A percentile compares a stretch with the other conserved stretches of the same genome.
phyloP scores from a whole-genome alignment of 805 yeast genomes.

The Alloascoidea africana region DNA sequence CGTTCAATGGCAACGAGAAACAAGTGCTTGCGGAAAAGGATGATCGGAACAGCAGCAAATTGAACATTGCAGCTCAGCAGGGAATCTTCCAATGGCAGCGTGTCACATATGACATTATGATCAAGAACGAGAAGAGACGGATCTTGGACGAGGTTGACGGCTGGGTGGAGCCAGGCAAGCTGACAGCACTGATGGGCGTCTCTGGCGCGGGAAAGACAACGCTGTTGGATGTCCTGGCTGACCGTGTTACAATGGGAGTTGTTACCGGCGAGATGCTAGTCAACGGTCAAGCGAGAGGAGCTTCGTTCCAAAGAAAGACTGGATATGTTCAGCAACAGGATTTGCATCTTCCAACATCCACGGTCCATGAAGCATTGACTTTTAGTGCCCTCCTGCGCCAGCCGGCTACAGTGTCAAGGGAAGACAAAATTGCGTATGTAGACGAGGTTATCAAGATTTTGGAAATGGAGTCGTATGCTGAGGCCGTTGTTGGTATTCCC shows the following conservation, averaged over 20 bases:
- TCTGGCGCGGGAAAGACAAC: constrained; percentile 80
- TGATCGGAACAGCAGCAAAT: not conserved
- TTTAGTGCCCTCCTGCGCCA: constrained; percentile 60
- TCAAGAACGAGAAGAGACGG: constrained; percentile 42
- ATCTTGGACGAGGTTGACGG: constrained; percentile 58
- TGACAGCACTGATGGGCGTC: constrained; percentile 67
- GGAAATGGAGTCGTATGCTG: constrained; percentile 51
- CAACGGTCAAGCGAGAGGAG: constrained; percentile 43
- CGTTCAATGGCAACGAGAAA: not conserved
- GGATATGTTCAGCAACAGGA: constrained; percentile 74
- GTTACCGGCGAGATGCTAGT: constrained; percentile 55
- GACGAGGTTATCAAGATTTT: constrained; percentile 47
- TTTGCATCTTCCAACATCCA: constrained; percentile 46
- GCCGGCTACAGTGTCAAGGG: constrained; percentile 31
- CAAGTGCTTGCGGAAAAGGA: constrained; percentile 14
- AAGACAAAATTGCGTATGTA: constrained; percentile 50
- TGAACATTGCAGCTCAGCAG: too few species aligned
- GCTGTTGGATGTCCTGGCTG: constrained; percentile 52
- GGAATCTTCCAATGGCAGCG: constrained; percentile 69
- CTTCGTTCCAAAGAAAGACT: constrained; percentile 48
- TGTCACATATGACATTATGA: constrained; percentile 53
- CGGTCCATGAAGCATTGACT: constrained; percentile 57
- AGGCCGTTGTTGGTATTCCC: constrained; percentile 60
- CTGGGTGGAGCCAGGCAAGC: constrained; percentile 72
- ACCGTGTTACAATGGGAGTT: constrained; percentile 55